Conservation (phyloP, 2,329 filamentous ascomycete genomes). For the Penicillium carneum region DNA sequence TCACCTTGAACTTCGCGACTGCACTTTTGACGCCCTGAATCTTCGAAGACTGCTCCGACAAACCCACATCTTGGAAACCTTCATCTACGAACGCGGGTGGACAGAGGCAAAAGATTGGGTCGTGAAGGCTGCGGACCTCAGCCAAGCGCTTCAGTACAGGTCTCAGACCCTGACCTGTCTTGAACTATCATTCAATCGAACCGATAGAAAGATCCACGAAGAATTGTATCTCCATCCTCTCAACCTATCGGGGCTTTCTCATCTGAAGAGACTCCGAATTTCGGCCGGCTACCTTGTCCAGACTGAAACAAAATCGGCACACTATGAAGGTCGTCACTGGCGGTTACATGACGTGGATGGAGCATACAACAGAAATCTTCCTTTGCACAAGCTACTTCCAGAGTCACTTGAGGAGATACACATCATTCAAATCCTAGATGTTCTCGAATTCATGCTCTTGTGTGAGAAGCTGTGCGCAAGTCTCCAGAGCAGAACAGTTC, state of each 20-base stretch:
- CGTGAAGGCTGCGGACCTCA: not conserved
- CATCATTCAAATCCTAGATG: not conserved
- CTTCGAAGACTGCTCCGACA: not conserved
- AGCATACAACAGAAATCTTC: not conserved
- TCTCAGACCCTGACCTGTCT: not conserved
- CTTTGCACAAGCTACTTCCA: not conserved
- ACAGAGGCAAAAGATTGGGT: not conserved
- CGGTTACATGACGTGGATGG: not conserved
- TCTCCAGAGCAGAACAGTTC: not conserved
- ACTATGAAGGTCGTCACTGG: no score
- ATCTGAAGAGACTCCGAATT: not conserved
- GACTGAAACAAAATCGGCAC: not conserved
- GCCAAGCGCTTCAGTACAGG: not conserved
- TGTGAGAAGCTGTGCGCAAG: not conserved
- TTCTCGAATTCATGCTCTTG: not conserved
- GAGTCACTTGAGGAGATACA: conserved; percentile 1
- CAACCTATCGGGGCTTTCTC: not conserved
- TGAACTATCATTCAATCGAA: not conserved
- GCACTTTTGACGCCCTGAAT: not conserved
- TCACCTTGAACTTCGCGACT: not conserved
- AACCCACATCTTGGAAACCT: not conserved
- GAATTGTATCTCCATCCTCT: not conserved
- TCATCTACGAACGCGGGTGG: conserved; percentile 9
- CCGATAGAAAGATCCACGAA: not conserved
- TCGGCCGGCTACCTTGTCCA: not conserved